Conservation (phyloP, 73 alveolate species). For the Urostyla sp. region DNA sequence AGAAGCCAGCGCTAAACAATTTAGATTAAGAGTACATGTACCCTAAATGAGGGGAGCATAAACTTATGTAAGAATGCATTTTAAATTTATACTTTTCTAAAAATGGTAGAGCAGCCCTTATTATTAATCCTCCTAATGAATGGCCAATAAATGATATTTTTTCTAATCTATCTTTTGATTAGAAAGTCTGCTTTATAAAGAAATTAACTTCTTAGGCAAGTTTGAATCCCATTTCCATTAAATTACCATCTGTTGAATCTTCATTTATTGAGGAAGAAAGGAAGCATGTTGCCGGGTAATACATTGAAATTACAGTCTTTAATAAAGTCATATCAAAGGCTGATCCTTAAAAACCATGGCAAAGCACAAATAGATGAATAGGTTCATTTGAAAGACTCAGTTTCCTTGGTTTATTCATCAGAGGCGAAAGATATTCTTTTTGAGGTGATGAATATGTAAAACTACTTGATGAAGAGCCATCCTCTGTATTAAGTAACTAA, state of each 20-base stretch:
- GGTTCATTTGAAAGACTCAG: constrained; percentile 23
- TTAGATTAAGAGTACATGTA: constrained; percentile 90
- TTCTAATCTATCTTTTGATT: constrained; percentile 86
- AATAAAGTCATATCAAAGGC: constrained; percentile 82
- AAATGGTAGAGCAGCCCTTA: constrained; percentile 91
- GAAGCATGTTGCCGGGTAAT: constrained; percentile 80
- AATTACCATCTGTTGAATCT: constrained; percentile 95
- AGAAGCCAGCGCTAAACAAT: constrained; percentile 96
- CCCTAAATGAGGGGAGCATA: constrained; percentile 97
- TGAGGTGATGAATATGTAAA: constrained; percentile 27
- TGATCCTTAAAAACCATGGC: constrained; percentile 85
- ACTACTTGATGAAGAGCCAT: constrained; percentile 21
- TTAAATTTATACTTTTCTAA: constrained; percentile 88
- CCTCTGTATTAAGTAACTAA: constrained; percentile 1
- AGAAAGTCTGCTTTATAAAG: constrained; percentile 83
- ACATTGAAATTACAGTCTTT: constrained; percentile 77
- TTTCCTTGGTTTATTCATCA: constrained; percentile 63
- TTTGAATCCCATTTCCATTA: constrained; percentile 97
- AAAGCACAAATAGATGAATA: constrained; percentile 68
- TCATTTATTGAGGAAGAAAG: constrained; percentile 96
- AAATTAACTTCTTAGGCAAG: constrained; percentile 94
- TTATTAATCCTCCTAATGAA: constrained; percentile 89
- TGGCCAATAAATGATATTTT: constrained; percentile 95
- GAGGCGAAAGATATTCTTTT: background rate
- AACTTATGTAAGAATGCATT: constrained; percentile 91